Conservation (phyloP, 257 asterid genomes). For the Plantago ovata region DNA sequence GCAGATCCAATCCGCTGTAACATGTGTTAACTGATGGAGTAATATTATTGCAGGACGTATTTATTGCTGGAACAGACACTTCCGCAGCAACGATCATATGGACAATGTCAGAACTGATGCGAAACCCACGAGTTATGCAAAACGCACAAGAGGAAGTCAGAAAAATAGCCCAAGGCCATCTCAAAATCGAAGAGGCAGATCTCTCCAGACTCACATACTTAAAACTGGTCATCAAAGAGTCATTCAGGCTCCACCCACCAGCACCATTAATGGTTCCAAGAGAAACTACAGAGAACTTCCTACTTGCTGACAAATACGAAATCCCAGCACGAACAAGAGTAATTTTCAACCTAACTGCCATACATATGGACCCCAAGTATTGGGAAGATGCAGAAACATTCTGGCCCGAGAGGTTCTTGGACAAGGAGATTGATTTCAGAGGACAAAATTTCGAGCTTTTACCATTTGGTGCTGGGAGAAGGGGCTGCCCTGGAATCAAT, state of each 20-base stretch:
- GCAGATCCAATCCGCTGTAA: background rate
- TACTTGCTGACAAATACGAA: conserved; percentile 19
- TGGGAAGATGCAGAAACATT: conserved; percentile 36
- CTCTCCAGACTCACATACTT: conserved; percentile 31
- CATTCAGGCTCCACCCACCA: conserved; percentile 33
- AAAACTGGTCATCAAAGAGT: conserved; percentile 30
- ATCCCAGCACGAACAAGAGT: conserved; percentile 37
- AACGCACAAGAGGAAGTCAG: conserved; percentile 30
- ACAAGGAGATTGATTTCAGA: conserved; percentile 27
- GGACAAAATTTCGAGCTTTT: conserved; percentile 39
- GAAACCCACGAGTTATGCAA: conserved; percentile 18
- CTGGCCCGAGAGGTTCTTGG: conserved; percentile 38
- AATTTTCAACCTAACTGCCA: conserved; percentile 28
- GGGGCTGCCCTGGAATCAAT: conserved; percentile 53
- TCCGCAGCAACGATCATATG: conserved; percentile 33
- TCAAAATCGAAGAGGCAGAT: conserved; percentile 20
- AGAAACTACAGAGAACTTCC: conserved; percentile 27
- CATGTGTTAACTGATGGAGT: background rate
- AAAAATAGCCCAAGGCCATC: conserved; percentile 14
- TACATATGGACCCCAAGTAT: conserved; percentile 24
- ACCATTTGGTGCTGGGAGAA: conserved; percentile 54
- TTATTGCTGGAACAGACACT: conserved; percentile 35
- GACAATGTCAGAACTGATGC: conserved; percentile 38
- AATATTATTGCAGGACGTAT: conserved; percentile 24
- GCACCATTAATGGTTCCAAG: conserved; percentile 31